Percentiles rank a stretch among this genome's conserved stretches.
These are phyloP conservation scores for Calcarisporium arbuscula DNA, from an alignment of 2,329 filamentous ascomycete genomes.

Conservation along the genomic window DNA sequence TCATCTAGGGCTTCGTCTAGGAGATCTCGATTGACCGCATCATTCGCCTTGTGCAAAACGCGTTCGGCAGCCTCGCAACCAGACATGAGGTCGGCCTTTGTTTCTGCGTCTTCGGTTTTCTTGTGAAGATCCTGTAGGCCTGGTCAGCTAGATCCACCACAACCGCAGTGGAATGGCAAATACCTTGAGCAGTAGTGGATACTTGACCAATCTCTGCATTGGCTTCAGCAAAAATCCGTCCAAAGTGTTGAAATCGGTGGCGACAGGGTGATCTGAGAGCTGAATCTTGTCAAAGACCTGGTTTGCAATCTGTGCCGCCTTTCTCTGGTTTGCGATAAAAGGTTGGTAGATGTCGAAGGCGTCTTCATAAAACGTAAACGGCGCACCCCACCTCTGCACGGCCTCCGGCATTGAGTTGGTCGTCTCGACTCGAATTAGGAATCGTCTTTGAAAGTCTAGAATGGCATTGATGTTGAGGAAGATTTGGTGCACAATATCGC, in stretches of 20 bases:
- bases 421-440: slow-evolving; percentile 92
- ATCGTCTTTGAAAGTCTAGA: slow-evolving; percentile 89
- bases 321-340: slow-evolving; percentile 94
- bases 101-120: slow-evolving; percentile 68
- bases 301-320: slow-evolving; percentile 78
- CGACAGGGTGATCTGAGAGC: slow-evolving; percentile 68
- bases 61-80: slow-evolving; percentile 79
- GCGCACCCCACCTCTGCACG: slow-evolving; percentile 88
- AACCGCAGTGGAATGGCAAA: too few relatives aligned
- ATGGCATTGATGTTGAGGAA: slow-evolving; percentile 95
- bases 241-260: slow-evolving; percentile 78
- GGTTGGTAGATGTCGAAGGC: slow-evolving; percentile 90
- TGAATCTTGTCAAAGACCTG: slow-evolving; percentile 83
- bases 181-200: slow-evolving; percentile 83
- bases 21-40: slow-evolving; percentile 83
- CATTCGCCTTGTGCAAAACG: slow-evolving; percentile 79
- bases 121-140: slow-evolving; percentile 75
- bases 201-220: slow-evolving; percentile 92
- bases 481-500: slow-evolving; percentile 87
- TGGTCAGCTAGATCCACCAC: too few relatives aligned
- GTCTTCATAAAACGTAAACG: slow-evolving; percentile 80
- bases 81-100: slow-evolving; percentile 63
- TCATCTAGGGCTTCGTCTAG: slow-evolving; percentile 79
- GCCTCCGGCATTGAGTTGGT: slow-evolving; percentile 75
- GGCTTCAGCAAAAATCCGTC: slow-evolving; percentile 93